Percentiles rank a stretch among this genome's conserved stretches.
Conservation (phyloP, 352 stramenopile species). For the Chrysophaeum taylorii region DNA sequence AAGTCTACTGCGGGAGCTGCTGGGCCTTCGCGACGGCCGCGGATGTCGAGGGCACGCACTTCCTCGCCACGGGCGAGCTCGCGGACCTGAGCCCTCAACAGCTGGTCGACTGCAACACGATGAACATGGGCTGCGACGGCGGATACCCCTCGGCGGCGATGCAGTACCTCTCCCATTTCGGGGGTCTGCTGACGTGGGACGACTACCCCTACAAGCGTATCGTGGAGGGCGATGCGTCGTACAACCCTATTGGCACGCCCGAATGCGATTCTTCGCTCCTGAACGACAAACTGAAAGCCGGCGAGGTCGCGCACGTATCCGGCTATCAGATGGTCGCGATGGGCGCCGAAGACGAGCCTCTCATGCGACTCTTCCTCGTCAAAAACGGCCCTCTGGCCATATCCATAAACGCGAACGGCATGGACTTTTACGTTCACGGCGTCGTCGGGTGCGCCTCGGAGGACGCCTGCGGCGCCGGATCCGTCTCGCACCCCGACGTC, state of each 20-base stretch:
- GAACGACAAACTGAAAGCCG: background rate
- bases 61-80: conserved; percentile 37
- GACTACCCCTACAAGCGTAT: conserved; percentile 56
- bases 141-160: conserved; percentile 84
- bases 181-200: background rate
- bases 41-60: conserved; percentile 55
- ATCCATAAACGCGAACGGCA: background rate
- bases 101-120: conserved; percentile 74
- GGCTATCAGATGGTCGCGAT: background rate
- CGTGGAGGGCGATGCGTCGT: conserved; percentile 28
- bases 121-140: conserved; percentile 80
- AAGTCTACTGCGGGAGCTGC: conserved; percentile 72
- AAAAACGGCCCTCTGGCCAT: background rate
- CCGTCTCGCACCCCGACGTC: no score
- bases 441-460: background rate
- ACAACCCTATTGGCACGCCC: no score
- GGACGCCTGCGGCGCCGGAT: background rate
- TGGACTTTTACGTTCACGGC: background rate
- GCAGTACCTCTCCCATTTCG: conserved; percentile 59
- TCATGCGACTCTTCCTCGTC: background rate
- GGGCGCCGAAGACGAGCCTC: background rate
- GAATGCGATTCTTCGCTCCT: background rate
- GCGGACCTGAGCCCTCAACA: conserved; percentile 58
- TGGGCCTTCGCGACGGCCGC: conserved; percentile 70
- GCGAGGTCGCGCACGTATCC: background rate